Evolutionary conservation across 2,329 filamentous ascomycete species (phyloP), one percentile per base, ranked within the genome.

Genomic region (Emmonsia crescens): DNA sequence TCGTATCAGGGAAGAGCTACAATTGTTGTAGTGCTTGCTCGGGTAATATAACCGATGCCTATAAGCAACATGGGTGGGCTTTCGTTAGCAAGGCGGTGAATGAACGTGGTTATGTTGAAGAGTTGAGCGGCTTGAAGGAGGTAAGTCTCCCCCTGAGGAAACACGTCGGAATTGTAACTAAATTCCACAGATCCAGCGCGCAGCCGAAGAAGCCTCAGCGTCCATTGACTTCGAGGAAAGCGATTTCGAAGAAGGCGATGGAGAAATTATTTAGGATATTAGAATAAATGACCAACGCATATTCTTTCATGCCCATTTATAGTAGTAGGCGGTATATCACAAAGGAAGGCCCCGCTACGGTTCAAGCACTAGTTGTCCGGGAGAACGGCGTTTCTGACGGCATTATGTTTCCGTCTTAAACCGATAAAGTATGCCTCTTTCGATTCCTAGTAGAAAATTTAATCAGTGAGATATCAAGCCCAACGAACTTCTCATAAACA

Each of bases 391-490:
- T 80, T 75, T 67, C 74, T 75, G 36, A 73, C 71, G 3, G 77
- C 73, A 57, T 76, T 76, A 29, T 77, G 75, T 71, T 87, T 93
- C 65, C 91, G 83, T 63, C 82, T 79, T 62, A 96, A 73, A 0
- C 86, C 91, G 55, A 97, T 86, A 71, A 96, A 95, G 70, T 88
- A 97, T 2, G 86, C 82, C 74, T 97, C 94, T 72, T 85, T 90
- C 0, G 89, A 92, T 78, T 90, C 88, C 89, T 91, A 66, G 40
- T 2, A 24, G 51, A 70, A 59, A 69, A 60, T 21, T 59, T 60
- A 51, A 61, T 21, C 19, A 31, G 54, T 40, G 62, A 58, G 48
- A 10, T 19, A 38, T 38, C 46, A 36, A 46, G 54, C 12, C 61
- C 61, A 66, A 40, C 33, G 59, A 8, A 29, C 36, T 55, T 59